These are phyloP conservation scores for Salvia sclarea DNA, from an alignment of 305 asterid species.

Conservation along the genomic window DNA sequence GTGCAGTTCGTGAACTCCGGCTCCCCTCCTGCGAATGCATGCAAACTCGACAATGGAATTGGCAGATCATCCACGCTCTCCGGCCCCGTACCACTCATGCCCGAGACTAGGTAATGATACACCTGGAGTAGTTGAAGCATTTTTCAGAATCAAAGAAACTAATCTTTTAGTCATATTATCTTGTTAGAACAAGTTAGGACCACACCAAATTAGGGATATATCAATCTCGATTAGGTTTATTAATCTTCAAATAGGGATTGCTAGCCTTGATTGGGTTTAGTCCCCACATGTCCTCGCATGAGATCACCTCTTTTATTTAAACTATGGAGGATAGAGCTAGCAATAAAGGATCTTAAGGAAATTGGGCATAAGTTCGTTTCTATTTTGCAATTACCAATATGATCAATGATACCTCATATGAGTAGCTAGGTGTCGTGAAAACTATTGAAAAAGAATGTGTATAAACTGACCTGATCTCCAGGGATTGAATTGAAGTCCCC, in stretches of 20 bases:
- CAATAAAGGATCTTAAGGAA: background rate
- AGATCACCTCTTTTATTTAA: no score
- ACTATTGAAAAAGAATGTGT: background rate
- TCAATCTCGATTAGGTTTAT: no score
- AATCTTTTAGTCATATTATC: no score
- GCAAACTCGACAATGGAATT: slow-evolving; percentile 64
- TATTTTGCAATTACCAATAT: background rate
- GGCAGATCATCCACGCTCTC: slow-evolving; percentile 51
- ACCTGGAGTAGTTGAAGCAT: slow-evolving; percentile 53
- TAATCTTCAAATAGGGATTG: no score
- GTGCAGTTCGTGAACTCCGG: slow-evolving; percentile 91
- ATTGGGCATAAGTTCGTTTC: no score
- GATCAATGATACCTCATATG: background rate
- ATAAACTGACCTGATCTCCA: slow-evolving; percentile 64
- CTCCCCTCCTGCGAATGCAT: slow-evolving; percentile 71
- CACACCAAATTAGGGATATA: no score
- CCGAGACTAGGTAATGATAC: slow-evolving; percentile 61
- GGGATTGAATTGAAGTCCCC: slow-evolving; percentile 93
- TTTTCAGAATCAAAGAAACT: background rate
- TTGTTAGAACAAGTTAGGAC: no score
- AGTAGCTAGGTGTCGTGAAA: background rate
- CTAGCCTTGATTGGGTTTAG: no score
- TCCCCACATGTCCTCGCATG: no score
- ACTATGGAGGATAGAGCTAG: background rate
- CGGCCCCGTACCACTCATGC: slow-evolving; percentile 39